Conservation (phyloP, 768 basidiomycete genomes). For the Tubosaeta sp. region DNA sequence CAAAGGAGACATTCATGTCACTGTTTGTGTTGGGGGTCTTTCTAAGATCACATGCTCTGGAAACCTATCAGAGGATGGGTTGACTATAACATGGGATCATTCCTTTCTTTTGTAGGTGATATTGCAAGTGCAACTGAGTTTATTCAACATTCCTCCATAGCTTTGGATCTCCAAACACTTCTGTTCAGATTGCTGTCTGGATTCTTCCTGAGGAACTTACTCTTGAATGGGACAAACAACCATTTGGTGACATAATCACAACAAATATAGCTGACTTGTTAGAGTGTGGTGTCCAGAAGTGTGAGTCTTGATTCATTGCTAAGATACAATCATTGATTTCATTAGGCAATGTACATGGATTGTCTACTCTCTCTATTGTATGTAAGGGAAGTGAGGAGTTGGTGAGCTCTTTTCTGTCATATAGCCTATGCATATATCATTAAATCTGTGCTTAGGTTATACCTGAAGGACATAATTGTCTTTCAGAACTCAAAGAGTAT, state of each 20-base stretch:
- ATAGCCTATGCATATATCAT: too few relatives aligned
- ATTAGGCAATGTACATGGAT: too few relatives aligned
- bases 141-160: not conserved
- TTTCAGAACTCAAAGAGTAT: not conserved
- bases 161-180: not conserved
- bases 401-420: not conserved
- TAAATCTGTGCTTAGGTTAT: not conserved
- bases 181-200: not conserved
- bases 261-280: not conserved
- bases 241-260: not conserved
- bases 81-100: not conserved
- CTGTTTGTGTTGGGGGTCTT: not conserved
- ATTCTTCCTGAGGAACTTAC: not conserved
- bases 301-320: not conserved
- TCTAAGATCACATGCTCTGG: constrained; percentile 1
- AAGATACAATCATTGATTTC: too few relatives aligned
- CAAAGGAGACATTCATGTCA: not conserved
- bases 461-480: not conserved
- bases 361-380: not conserved
- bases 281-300: not conserved
- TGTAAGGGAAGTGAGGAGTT: not conserved
- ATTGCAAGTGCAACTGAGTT: too few relatives aligned
- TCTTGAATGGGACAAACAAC: not conserved
- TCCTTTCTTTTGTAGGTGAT: not conserved
- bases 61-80: not conserved